Evolutionary conservation across 164 flowering plant species (phyloP).

Genomic region (Houttuynia cordata): DNA sequence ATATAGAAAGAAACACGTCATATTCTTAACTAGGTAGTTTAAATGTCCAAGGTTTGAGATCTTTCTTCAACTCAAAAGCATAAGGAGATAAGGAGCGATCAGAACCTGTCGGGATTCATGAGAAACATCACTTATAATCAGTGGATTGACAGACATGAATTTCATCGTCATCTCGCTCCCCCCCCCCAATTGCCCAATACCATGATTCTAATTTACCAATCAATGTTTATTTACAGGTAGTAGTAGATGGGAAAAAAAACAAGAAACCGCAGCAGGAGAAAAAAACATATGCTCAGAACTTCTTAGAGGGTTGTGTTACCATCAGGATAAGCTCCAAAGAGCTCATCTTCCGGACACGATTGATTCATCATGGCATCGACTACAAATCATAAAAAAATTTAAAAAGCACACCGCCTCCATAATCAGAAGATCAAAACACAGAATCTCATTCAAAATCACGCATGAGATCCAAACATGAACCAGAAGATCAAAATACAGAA

Average conservation of each 20-base stretch:
- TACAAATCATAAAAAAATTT: background rate
- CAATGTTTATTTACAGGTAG: background rate
- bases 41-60: too few species aligned
- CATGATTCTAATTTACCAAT: background rate
- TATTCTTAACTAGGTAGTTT: too few species aligned
- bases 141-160: constrained; percentile 74
- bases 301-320: constrained; percentile 26
- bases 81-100: constrained; percentile 31
- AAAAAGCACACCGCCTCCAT: too few species aligned
- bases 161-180: constrained; percentile 55
- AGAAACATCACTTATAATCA: constrained; percentile 47
- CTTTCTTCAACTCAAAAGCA: too few species aligned
- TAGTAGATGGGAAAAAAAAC: background rate
- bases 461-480: too few species aligned
- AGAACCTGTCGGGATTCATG: constrained; percentile 80
- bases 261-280: background rate
- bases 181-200: background rate
- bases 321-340: constrained; percentile 9
- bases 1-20: too few species aligned
- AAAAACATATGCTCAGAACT: constrained; percentile 16
- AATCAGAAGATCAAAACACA: background rate
- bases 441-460: too few species aligned
- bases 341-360: constrained; percentile 13
- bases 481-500: too few species aligned
- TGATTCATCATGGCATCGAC: constrained; percentile 11